Percentiles rank a stretch among this genome's conserved stretches.
Conservation (phyloP, 2,329 filamentous ascomycete species). For the Grosmannia huntii region DNA sequence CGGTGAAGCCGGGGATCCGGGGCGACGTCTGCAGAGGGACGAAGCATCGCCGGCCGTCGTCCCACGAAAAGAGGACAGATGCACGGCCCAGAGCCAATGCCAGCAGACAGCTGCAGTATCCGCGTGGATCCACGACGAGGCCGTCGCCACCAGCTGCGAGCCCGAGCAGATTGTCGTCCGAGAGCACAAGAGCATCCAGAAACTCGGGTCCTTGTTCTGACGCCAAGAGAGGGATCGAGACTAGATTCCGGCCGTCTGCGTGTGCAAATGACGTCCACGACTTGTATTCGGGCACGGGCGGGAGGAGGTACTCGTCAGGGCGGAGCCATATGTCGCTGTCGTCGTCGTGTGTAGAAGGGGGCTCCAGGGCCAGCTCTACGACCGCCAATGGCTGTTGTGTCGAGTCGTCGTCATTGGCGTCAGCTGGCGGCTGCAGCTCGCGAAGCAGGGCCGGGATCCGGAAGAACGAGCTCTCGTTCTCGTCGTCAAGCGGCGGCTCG, state of each 20-base stretch:
- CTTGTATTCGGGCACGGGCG: conserved; percentile 30
- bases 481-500: background rate
- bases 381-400: background rate
- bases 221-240: conserved; percentile 37
- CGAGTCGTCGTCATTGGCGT: background rate
- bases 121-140: conserved; percentile 31
- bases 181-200: conserved; percentile 50
- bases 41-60: conserved; percentile 25
- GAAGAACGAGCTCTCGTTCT: conserved; percentile 22
- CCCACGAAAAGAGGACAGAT: conserved; percentile 57
- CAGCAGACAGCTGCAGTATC: conserved; percentile 46
- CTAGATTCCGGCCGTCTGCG: conserved; percentile 20
- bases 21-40: conserved; percentile 20
- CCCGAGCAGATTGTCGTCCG: conserved; percentile 25
- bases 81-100: conserved; percentile 57
- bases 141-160: conserved; percentile 19
- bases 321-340: conserved; percentile 36
- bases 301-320: conserved; percentile 19
- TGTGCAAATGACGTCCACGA: conserved; percentile 58
- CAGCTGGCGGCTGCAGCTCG: background rate
- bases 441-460: conserved; percentile 22
- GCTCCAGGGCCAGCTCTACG: background rate
- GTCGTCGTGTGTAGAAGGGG: no score
- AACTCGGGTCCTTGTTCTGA: conserved; percentile 54
- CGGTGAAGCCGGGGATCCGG: conserved; percentile 44